A percentile compares a stretch with the other conserved stretches of the same genome.
Evolutionary conservation across 1,284 basidiomycete genomes (phyloP).

Genomic region (Sporisorium scitamineum): DNA sequence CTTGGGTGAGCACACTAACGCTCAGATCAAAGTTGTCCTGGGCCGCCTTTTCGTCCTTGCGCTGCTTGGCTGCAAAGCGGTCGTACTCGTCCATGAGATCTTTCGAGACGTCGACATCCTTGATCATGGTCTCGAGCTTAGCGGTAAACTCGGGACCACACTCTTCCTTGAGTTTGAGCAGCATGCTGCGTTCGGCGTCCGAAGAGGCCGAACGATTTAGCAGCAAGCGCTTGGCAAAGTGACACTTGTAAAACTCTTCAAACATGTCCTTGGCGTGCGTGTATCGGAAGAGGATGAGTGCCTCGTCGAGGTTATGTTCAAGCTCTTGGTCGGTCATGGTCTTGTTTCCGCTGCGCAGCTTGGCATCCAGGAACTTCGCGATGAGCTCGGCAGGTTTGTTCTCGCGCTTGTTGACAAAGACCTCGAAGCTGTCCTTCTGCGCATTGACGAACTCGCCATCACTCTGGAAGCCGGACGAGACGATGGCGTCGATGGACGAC

Average conservation of each 20-base stretch:
- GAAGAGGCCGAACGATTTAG: constrained; percentile 87
- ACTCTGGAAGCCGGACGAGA: constrained; percentile 43
- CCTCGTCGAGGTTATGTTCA: constrained; percentile 79
- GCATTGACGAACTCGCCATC: constrained; percentile 69
- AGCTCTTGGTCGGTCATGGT: constrained; percentile 79
- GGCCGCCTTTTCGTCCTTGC: constrained; percentile 25
- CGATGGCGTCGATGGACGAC: constrained; percentile 48
- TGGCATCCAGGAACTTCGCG: constrained; percentile 87
- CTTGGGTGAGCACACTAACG: constrained; percentile 73
- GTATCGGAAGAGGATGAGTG: constrained; percentile 84
- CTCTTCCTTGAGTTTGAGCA: constrained; percentile 89
- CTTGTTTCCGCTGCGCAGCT: constrained; percentile 87
- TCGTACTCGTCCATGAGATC: constrained; percentile 75
- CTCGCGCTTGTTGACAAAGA: constrained; percentile 82
- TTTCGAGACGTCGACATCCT: constrained; percentile 80
- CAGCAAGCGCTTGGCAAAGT: constrained; percentile 87
- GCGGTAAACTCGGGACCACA: constrained; percentile 87
- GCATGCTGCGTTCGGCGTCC: constrained; percentile 89
- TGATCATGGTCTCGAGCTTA: constrained; percentile 90
- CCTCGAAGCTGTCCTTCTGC: constrained; percentile 79
- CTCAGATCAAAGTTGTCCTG: constrained; percentile 70
- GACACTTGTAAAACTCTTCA: constrained; percentile 90
- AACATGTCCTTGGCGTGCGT: constrained; percentile 73
- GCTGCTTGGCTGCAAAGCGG: constrained; percentile 68
- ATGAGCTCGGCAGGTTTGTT: constrained; percentile 94